Evolutionary conservation across 2,329 filamentous ascomycete genomes (phyloP), one percentile per base, ranked within the genome.

Genomic region (Colletotrichum horii): DNA sequence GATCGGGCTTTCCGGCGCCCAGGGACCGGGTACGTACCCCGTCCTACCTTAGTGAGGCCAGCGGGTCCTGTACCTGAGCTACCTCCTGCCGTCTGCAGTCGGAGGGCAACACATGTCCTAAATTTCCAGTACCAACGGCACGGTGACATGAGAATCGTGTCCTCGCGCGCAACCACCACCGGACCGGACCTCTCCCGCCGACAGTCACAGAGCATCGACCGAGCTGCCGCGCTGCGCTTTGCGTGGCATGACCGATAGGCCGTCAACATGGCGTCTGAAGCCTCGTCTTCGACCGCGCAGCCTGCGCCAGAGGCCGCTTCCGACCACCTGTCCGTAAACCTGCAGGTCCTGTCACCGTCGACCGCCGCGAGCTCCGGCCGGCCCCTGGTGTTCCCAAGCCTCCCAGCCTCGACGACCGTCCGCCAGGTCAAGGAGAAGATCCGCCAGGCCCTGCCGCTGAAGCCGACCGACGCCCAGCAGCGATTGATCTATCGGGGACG

Each of bases 401-500:
- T 92, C 14, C 84, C 88, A 16, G 84, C 85, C 55, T 84, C 84
- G 2, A 91, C 89, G 3, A 92, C 90, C 0, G 84, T 93, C 64
- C 87, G 87, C 71, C 84, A 91, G 81, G 83, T 93, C 38, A 93
- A 93, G 80, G 87, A 88, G 58, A 89, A 85, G 80, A 91, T 93
- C 74, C 89, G 90, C 36, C 85, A 91, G 78, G 80, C 82, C 5
- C 80, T 93, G 56, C 83, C 86, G 28, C 81, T 88, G 60, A 88
- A 86, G 67, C 91, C 91, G 5, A 79, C 86, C 19, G 87, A 91
- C 75, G 87, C 91, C 38, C 86, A 88, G 38, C 90, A 93, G 80
- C 87, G 91, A 56, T 83, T 93, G 74, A 93, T 93, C 48, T 88
- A 93, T 79, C 86, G 89, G 56, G 92, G 92, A 1, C 88, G 91